Percentiles rank a stretch among this genome's conserved stretches.
phyloP scores from a whole-genome alignment of 2,329 filamentous ascomycete species.

The Ophiosphaerella korrae region DNA sequence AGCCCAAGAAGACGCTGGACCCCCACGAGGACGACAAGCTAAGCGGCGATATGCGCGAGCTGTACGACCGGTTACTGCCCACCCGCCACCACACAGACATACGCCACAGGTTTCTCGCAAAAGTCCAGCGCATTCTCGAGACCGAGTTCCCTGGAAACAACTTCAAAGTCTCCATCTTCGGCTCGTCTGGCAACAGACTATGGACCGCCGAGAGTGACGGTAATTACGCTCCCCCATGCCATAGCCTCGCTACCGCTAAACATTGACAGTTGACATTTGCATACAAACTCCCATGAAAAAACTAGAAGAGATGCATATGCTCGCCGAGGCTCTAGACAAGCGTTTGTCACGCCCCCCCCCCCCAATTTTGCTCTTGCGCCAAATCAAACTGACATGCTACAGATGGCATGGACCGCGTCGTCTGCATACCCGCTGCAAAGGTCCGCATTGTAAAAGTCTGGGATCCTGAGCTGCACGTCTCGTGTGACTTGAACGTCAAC shows the following conservation, averaged over 20 bases:
- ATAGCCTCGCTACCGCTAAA: constrained; percentile 26
- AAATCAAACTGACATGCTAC: constrained; percentile 39
- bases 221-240: constrained; percentile 52
- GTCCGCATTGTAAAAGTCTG: constrained; percentile 99
- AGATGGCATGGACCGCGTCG: constrained; percentile 97
- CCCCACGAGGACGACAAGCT: constrained; percentile 58
- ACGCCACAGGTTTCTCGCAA: constrained; percentile 76
- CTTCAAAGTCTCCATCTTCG: constrained; percentile 91
- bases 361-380: background rate
- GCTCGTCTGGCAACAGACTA: constrained; percentile 94
- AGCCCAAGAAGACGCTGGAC: constrained; percentile 62
- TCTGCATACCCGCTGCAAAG: constrained; percentile 92
- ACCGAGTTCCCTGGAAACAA: constrained; percentile 89
- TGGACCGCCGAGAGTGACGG: constrained; percentile 96
- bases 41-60: constrained; percentile 79
- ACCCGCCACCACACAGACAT: constrained; percentile 78
- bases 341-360: constrained; percentile 62
- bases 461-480: constrained; percentile 88
- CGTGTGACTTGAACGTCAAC: constrained; percentile 99
- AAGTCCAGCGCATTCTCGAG: constrained; percentile 86
- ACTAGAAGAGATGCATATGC: constrained; percentile 85
- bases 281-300: constrained; percentile 90
- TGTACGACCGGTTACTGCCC: constrained; percentile 85
- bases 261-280: constrained; percentile 82
- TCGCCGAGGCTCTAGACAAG: constrained; percentile 83